These are phyloP conservation scores for Eutrema heterophyllum DNA, from an alignment of 345 rosid genomes.

Conservation along the genomic window DNA sequence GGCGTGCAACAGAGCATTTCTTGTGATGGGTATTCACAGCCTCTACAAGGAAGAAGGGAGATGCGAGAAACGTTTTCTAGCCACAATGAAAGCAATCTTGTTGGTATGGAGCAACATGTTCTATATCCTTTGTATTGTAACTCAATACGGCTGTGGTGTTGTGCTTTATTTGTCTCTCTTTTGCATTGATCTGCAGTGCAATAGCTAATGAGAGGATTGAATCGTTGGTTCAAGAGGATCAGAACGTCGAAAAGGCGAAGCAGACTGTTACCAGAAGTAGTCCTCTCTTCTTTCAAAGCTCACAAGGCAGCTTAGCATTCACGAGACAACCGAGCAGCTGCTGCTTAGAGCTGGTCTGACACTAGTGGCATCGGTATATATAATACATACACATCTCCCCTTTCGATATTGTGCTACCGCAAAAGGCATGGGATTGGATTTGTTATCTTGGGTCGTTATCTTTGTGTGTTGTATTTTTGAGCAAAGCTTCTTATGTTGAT, in stretches of 20 bases:
- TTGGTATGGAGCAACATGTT: conserved; percentile 80
- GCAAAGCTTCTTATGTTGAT: too few relatives aligned
- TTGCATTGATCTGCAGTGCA: conserved; percentile 36
- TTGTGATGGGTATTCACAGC: too few relatives aligned
- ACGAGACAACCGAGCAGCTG: conserved; percentile 81
- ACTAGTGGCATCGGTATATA: conserved; percentile 58
- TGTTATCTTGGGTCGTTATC: too few relatives aligned
- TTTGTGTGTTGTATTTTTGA: too few relatives aligned
- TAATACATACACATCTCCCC: too few relatives aligned
- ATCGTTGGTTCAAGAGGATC: conserved; percentile 88
- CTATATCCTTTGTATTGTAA: conserved; percentile 1
- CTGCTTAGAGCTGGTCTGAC: conserved; percentile 75
- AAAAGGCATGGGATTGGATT: too few relatives aligned
- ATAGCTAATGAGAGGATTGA: conserved; percentile 76
- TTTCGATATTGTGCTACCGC: too few relatives aligned
- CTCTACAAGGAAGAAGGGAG: too few relatives aligned
- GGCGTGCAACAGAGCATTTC: too few relatives aligned
- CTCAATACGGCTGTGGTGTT: background rate
- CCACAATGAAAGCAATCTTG: too few relatives aligned
- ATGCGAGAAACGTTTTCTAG: too few relatives aligned
- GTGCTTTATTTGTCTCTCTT: too few relatives aligned
- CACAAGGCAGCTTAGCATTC: conserved; percentile 79
- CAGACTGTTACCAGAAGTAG: conserved; percentile 71
- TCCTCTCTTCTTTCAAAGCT: conserved; percentile 79
- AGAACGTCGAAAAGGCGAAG: conserved; percentile 71